A percentile compares a stretch with the other conserved stretches of the same genome.
Evolutionary conservation across 345 rosid species (phyloP).

Genomic region (Raphanus raphanistrum): DNA sequence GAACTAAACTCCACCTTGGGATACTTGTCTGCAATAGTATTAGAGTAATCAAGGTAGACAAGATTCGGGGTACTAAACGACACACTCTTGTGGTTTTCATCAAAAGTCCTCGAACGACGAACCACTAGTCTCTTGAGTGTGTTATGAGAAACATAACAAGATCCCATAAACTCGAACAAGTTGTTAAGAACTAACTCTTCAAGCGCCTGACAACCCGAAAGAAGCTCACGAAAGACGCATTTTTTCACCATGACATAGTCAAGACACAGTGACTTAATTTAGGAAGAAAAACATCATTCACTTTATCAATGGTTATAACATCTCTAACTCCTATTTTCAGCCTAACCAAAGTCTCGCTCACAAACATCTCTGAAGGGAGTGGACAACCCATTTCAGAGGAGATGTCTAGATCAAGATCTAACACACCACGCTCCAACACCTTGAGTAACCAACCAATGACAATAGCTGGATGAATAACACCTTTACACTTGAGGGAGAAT

Average conservation of each 20-base stretch:
- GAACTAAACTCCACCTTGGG: slow-evolving; percentile 1
- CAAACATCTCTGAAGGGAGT: neutral
- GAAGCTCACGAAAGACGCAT: neutral
- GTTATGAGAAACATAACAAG: neutral
- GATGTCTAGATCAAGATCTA: neutral
- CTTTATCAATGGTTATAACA: neutral
- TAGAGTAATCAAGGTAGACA: slow-evolving; percentile 2
- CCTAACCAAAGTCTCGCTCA: slow-evolving; percentile 9
- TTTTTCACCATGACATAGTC: neutral
- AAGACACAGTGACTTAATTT: neutral
- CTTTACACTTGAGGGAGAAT: slow-evolving; percentile 2
- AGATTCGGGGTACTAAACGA: slow-evolving; percentile 10
- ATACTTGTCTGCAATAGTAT: neutral
- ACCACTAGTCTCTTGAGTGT: neutral
- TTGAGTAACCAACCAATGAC: slow-evolving; percentile 4
- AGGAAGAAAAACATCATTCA: neutral
- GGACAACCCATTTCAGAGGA: neutral
- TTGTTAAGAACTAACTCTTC: slow-evolving; percentile 3
- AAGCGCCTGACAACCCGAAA: neutral
- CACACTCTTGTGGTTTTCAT: neutral
- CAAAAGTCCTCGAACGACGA: neutral
- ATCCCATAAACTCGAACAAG: neutral
- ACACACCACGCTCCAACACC: neutral
- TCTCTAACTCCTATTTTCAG: neutral
- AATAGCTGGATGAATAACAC: neutral